Evolutionary conservation across 2,329 filamentous ascomycete genomes (phyloP), one percentile per base, ranked within the genome.

Genomic region (Trichoderma breve): DNA sequence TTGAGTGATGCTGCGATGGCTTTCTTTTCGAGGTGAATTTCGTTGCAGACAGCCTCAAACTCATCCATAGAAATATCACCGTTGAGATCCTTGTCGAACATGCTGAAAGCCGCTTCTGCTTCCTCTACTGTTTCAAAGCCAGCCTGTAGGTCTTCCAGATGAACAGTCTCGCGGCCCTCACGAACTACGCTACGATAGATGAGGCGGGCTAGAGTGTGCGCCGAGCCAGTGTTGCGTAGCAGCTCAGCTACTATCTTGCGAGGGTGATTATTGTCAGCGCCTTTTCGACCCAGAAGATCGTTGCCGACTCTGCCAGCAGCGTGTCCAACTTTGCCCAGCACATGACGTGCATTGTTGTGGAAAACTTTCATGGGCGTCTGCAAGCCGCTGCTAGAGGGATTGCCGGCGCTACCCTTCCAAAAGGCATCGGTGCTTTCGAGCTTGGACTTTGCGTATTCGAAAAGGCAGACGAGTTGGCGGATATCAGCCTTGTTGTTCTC

Each of bases 21-120:
- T 81, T 98, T 98, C 79, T 95, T 93, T 83, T 98, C 95, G 18
- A 95, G 89, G 43, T 95, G 94, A 75, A 98, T 96, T 79, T 98
- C 95, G 66, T 97, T 95, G 81, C 94, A 97, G 28, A 97, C 94
- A 26, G 93, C 90, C 81, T 98, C 95, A 26, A 98, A 88, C 80
- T 98, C 95, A 77, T 97, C 94, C 89, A 97, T 94, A 0, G 93
- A 97, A 64, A 98, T 97, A 78, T 98, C 95, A 4, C 95, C 95
- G 74, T 98, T 98, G 84, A 98, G 89, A 77, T 98, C 95, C 79
- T 96, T 97, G 83, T 98, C 95, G 76, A 98, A 98, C 85, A 98
- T 95, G 76, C 87, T 86, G 77, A 98, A 98, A 0, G 95, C 95
- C 3, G 92, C 92, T 69, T 96, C 92, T 0, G 94, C 93, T 79